phyloP scores from a whole-genome alignment of 305 asterid species.

The Solanum chacoense region DNA sequence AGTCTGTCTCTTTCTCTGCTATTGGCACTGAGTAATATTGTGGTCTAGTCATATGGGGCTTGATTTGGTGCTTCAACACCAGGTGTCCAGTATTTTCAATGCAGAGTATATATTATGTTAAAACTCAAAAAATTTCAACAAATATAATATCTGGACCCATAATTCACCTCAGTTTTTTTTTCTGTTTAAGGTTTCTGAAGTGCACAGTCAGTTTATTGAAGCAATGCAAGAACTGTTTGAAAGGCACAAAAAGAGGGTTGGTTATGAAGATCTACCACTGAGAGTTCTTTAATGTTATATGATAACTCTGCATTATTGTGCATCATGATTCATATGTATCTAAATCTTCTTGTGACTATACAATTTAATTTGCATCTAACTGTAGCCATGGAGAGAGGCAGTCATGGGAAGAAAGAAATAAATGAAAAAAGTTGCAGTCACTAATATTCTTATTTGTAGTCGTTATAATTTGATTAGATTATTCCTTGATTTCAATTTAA shows the following conservation, averaged over 20 bases:
- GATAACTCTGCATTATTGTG: background rate
- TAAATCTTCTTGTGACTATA: background rate
- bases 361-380: too few species aligned
- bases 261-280: background rate
- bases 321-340: background rate
- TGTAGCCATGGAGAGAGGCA: background rate
- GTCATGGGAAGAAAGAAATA: background rate
- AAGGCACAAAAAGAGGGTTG: conserved; percentile 5
- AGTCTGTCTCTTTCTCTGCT: background rate
- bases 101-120: background rate
- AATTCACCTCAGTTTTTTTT: background rate
- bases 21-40: background rate
- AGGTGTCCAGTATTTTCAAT: too few species aligned
- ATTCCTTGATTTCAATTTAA: too few species aligned
- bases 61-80: background rate
- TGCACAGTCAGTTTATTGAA: conserved; percentile 1
- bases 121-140: background rate
- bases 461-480: too few species aligned
- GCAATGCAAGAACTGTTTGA: background rate
- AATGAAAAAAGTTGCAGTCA: background rate
- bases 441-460: background rate
- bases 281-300: background rate
- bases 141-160: background rate
- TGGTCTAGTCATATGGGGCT: background rate
- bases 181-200: background rate